These are phyloP conservation scores for Chlamydomonas eustigma DNA, from an alignment of 139 green algal species.

Conservation along the genomic window DNA sequence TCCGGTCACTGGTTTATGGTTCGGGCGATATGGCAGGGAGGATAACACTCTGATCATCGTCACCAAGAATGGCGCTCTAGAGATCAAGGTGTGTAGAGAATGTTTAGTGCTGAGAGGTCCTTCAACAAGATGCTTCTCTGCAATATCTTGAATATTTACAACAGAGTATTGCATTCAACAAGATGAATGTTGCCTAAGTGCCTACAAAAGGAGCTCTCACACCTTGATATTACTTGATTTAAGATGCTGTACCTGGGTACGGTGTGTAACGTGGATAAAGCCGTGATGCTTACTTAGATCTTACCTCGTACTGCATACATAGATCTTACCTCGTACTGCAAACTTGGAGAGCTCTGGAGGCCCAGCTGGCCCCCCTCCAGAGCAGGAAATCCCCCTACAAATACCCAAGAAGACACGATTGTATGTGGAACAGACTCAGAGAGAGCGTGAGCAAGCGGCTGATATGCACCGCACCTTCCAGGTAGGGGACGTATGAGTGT, in stretches of 20 bases:
- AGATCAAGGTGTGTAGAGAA: constrained; percentile 53
- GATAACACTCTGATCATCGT: constrained; percentile 66
- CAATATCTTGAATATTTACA: too few relatives aligned
- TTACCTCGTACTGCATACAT: too few relatives aligned
- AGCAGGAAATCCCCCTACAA: constrained; percentile 70
- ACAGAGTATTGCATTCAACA: too few relatives aligned
- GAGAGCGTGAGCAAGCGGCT: constrained; percentile 43
- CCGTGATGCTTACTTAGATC: neutral
- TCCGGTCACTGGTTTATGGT: constrained; percentile 48
- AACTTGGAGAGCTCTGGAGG: constrained; percentile 39
- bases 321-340: constrained; percentile 57
- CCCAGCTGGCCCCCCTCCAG: constrained; percentile 36
- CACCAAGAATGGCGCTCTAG: constrained; percentile 42
- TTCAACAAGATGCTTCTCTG: neutral
- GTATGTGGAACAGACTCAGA: constrained; percentile 71
- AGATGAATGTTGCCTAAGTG: too few relatives aligned
- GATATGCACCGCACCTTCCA: constrained; percentile 17
- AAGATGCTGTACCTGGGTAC: too few relatives aligned
- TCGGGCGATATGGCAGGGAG: constrained; percentile 65
- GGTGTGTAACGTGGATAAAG: too few relatives aligned
- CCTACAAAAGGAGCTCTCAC: too few relatives aligned
- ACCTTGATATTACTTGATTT: too few relatives aligned
- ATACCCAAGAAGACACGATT: constrained; percentile 73
- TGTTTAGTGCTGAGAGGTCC: neutral
- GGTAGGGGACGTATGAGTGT: too few relatives aligned